A percentile compares a stretch with the other conserved stretches of the same genome.
Evolutionary conservation across 768 basidiomycete genomes (phyloP).

Genomic region (Daedalea quercina): DNA sequence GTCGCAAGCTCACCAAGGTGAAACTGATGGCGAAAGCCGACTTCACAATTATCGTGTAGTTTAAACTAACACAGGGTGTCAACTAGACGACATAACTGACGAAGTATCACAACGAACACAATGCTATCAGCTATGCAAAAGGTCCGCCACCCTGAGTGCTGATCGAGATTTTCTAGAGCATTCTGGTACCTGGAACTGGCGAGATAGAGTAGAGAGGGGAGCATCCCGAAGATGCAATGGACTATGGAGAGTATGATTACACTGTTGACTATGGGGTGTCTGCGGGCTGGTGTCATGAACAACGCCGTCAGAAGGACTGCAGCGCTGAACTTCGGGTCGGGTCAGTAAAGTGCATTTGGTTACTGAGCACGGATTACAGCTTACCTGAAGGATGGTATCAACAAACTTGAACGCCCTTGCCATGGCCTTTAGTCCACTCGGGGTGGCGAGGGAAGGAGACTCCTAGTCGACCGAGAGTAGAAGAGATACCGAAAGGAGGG

Average conservation of each 20-base stretch:
- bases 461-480: no score
- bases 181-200: background rate
- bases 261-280: slow-evolving; percentile 17
- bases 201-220: slow-evolving; percentile 9
- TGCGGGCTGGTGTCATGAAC: slow-evolving; percentile 15
- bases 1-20: slow-evolving; percentile 9
- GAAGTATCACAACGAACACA: slow-evolving; percentile 7
- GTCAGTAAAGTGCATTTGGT: background rate
- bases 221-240: slow-evolving; percentile 11
- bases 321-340: slow-evolving; percentile 1
- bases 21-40: slow-evolving; percentile 19
- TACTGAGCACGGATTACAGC: background rate
- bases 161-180: no score
- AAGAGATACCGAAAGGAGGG: no score
- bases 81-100: no score
- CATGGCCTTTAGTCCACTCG: background rate
- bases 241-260: slow-evolving; percentile 13
- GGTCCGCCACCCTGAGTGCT: no score
- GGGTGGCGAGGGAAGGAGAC: no score
- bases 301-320: slow-evolving; percentile 8
- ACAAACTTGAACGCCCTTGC: slow-evolving; percentile 3
- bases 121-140: slow-evolving; percentile 15
- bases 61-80: slow-evolving; percentile 4
- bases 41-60: slow-evolving; percentile 16
- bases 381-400: slow-evolving; percentile 16